Base-by-base conservation (phyloP, 2,329 filamentous ascomycete species). In the Fusarium haematococcum region DNA sequence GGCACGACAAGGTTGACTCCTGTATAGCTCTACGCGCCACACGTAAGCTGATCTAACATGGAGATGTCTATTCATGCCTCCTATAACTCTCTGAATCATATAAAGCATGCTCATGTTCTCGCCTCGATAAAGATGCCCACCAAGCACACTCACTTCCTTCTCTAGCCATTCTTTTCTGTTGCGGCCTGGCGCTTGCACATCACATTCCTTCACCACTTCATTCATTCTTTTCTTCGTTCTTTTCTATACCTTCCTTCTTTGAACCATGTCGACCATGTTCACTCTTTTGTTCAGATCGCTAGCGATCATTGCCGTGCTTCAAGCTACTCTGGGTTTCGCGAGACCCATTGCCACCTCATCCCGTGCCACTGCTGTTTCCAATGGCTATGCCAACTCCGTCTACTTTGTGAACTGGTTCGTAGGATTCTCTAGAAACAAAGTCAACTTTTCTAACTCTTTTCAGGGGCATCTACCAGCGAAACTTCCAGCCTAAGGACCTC, bases 371-470 rank as follows among this genome's bases (percentile, higher is more conserved):
- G 57, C 41, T 23, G 27, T 77, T 30, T 58, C 76, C 25, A 79
- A 77, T 57, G 79, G 78, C 50, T 77, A 74, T 63, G 27, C 39
- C 18, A 74, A 74, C 56, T 60, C 71, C 30, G 65, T 67, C 13
- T 74, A 74, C 37, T 74, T 74, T 27, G 52, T 60, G 4, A 70
- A 74, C 54, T 74, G 72, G 72, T 73, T 32, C 25, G 39, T 45
- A 11, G 13, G n/a, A 30, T 6, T 20, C 23, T 14, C 63, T 62
- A 27, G 87, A 88, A 73, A 79, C 84, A 3, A 86, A 85, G 87
- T 10, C 18, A 86, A 73, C 87, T 86, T 83, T 13, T 16, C 33
- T 74, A 18, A 71, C 50, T 9, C 23, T 30, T 11, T 39, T 14
- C 13, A 74, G 72, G 71, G 65, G 68, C 11, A 73, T 65, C 11